These are phyloP conservation scores for Penicillium daleae DNA, from an alignment of 495 filamentous ascomycete species.

Conservation along the genomic window DNA sequence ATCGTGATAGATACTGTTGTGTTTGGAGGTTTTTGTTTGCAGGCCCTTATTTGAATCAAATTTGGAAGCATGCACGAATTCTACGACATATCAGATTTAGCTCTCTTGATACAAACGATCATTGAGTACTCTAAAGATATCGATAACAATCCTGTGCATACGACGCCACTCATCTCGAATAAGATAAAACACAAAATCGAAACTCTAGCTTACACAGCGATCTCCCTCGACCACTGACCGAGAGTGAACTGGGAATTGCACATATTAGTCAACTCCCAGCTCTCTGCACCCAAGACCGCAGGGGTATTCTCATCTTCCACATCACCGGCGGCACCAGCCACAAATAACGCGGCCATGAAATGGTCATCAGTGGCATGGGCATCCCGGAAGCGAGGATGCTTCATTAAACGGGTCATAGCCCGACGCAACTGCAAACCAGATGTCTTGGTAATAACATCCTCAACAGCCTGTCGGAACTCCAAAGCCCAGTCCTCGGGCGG, in stretches of 20 bases:
- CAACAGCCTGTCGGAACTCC: conserved; percentile 63
- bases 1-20: no score
- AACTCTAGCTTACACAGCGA: conserved; percentile 20
- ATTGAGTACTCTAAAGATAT: not conserved
- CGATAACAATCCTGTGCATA: not conserved
- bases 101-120: not conserved
- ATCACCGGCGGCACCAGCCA: conserved; percentile 56
- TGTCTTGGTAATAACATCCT: conserved; percentile 55
- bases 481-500: conserved; percentile 59
- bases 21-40: no score
- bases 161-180: not conserved
- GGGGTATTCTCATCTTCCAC: conserved; percentile 49
- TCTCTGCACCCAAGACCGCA: conserved; percentile 55
- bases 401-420: conserved; percentile 60
- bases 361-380: conserved; percentile 68
- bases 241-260: conserved; percentile 64
- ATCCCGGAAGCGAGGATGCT: conserved; percentile 61
- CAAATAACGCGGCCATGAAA: conserved; percentile 62
- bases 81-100: no score
- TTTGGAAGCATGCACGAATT: no score
- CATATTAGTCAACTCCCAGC: conserved; percentile 69
- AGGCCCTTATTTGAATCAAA: no score
- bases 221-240: conserved; percentile 32
- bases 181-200: not conserved
- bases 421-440: conserved; percentile 51